Conservation (phyloP, 1,284 basidiomycete genomes). For the Rhodotorula mucilaginosa region DNA sequence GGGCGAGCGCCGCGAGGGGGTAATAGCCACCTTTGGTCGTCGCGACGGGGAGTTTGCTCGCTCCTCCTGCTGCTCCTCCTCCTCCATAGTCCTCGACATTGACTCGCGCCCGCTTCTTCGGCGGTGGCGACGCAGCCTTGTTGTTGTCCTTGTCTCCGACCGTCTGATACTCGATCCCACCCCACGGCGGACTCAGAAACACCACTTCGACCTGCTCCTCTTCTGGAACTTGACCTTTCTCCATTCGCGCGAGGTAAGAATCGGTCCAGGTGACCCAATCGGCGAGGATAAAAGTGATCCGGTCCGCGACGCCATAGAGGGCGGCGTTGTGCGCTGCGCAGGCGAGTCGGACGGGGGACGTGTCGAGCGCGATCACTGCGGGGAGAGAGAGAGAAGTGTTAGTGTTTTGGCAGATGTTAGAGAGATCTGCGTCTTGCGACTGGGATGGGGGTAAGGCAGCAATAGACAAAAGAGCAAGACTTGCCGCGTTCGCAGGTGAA, state of each 20-base stretch:
- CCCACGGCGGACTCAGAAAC: constrained; percentile 92
- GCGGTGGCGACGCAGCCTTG: neutral
- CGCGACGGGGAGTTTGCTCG: neutral
- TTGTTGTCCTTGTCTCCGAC: neutral
- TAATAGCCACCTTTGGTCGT: constrained; percentile 52
- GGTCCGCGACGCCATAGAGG: constrained; percentile 87
- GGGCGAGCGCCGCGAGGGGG: constrained; percentile 67
- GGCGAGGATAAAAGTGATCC: constrained; percentile 87
- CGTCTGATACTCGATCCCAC: constrained; percentile 65
- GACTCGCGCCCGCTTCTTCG: constrained; percentile 56
- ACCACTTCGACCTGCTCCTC: constrained; percentile 70
- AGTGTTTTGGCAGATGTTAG: no score
- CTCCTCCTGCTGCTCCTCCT: neutral
- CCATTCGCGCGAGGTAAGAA: constrained; percentile 50
- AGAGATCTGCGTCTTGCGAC: neutral
- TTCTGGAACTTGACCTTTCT: constrained; percentile 43
- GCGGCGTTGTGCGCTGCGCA: constrained; percentile 87
- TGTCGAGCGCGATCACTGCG: constrained; percentile 87
- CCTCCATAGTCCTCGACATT: constrained; percentile 60
- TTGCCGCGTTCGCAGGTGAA: constrained; percentile 74
- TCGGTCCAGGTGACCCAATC: constrained; percentile 80
- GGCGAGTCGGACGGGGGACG: constrained; percentile 73
- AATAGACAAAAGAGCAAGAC: constrained; percentile 2
- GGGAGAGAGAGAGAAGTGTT: constrained; percentile 26
- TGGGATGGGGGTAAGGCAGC: no score